These are phyloP conservation scores for Schizochytrium sp. DNA, from an alignment of 108 stramenopile species.

Conservation along the genomic window DNA sequence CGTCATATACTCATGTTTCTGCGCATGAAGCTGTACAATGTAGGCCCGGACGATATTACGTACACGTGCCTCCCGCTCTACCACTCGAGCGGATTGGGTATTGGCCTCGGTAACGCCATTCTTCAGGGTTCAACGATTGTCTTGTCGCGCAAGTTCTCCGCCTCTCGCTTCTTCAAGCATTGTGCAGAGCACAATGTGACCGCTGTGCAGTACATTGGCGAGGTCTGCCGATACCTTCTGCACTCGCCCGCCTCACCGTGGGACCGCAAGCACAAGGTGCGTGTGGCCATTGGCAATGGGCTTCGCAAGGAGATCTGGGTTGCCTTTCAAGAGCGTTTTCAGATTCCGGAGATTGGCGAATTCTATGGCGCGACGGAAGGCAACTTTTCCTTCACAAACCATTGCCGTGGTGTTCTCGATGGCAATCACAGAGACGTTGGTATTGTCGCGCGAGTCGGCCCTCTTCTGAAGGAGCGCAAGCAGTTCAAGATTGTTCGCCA, in stretches of 20 bases:
- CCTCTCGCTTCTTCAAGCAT: constrained; percentile 27
- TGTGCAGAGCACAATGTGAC: constrained; percentile 19
- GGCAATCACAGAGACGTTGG: constrained; percentile 32
- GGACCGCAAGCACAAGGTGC: constrained; percentile 19
- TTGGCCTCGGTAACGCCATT: constrained; percentile 24
- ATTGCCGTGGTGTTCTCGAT: neutral
- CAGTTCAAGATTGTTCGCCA: constrained; percentile 22
- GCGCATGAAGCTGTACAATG: constrained; percentile 18
- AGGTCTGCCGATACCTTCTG: constrained; percentile 40
- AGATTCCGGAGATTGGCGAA: constrained; percentile 35
- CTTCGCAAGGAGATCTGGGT: constrained; percentile 47
- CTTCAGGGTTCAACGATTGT: constrained; percentile 24
- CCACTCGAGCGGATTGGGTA: constrained; percentile 43
- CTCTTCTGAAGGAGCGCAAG: neutral
- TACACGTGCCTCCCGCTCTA: constrained; percentile 48
- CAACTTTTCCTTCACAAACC: constrained; percentile 24
- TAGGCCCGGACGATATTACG: constrained; percentile 23
- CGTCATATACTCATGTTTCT: neutral
- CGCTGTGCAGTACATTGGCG: constrained; percentile 52
- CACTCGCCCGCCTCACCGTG: neutral
- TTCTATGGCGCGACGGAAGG: constrained; percentile 56
- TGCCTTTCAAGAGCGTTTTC: constrained; percentile 33
- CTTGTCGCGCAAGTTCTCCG: constrained; percentile 40
- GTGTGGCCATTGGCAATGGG: constrained; percentile 54
- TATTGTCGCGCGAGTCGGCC: constrained; percentile 32